These are phyloP conservation scores for Trematosphaeria pertusa DNA, from an alignment of 2,329 filamentous ascomycete genomes.

Conservation along the genomic window DNA sequence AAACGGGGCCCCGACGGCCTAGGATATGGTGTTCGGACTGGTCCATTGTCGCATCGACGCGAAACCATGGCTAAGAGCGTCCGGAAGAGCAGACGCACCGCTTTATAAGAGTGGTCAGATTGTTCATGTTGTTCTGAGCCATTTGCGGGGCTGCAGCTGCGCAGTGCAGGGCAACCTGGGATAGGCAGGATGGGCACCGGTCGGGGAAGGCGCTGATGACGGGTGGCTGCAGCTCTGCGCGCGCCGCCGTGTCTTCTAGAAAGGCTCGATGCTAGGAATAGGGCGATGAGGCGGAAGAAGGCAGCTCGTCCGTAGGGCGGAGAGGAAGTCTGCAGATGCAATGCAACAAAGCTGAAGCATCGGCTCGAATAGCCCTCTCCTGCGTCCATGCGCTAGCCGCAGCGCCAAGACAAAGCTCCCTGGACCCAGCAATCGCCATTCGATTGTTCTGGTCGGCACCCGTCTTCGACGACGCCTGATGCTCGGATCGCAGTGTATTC, in stretches of 20 bases:
- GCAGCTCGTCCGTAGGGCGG: constrained; percentile 1
- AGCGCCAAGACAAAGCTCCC: constrained; percentile 22
- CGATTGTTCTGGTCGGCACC: constrained; percentile 4
- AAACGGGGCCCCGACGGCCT: constrained; percentile 23
- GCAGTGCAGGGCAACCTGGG: constrained; percentile 32
- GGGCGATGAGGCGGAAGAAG: constrained; percentile 1
- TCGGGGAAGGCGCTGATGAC: constrained; percentile 31
- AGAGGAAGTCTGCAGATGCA: constrained; percentile 11
- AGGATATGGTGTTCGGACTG: constrained; percentile 17
- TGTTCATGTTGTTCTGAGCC: constrained; percentile 89
- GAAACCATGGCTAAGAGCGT: not conserved
- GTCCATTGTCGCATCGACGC: constrained; percentile 20
- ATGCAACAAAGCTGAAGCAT: constrained; percentile 13
- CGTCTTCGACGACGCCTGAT: not conserved
- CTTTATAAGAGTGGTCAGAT: constrained; percentile 96
- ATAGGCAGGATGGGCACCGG: constrained; percentile 23
- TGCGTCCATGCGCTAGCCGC: constrained; percentile 19
- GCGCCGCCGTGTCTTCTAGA: constrained; percentile 20
- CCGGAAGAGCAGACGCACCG: constrained; percentile 66
- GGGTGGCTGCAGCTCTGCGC: constrained; percentile 32
- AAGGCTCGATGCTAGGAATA: constrained; percentile 13
- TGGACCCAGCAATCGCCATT: constrained; percentile 21
- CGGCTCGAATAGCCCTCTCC: constrained; percentile 8
- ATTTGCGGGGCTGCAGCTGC: constrained; percentile 56
- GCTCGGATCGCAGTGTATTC: too few species aligned